Evolutionary conservation across 2,329 filamentous ascomycete genomes (phyloP), one percentile per base, ranked within the genome.

Genomic region (Phoma sp.): DNA sequence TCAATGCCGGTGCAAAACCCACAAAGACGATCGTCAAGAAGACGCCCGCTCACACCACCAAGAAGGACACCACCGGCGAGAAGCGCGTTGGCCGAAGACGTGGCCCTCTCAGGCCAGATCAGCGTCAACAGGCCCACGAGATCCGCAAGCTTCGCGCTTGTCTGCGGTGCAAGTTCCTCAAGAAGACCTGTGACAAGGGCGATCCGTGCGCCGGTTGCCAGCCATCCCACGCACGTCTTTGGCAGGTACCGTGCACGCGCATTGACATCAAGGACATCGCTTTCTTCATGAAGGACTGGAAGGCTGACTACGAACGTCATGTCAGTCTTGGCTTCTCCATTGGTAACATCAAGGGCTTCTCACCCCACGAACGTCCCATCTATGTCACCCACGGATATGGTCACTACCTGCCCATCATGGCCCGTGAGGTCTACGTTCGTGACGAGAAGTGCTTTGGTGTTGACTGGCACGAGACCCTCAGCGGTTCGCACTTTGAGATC

Each of bases 231-330:
- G 93, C 93, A 60, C 88, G 93, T 61, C 83, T 98, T 46, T 98
- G 93, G 93, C 93, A 97, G 78, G 93, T 98, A 37, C 93, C 93
- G 57, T 98, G 93, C 82, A 98, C 93, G 33, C 90, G 93, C 58
- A 96, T 97, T 71, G 93, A 97, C 76, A 98, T 98, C 82, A 97
- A 96, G 84, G 93, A 98, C 69, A 96, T 98, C 69, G 91, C 87
- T 36, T 96, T 96, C 77, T 98, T 98, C 82, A 95, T 97, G 91
- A 97, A 97, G 82, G 93, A 97, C 77, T 98, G 93, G 93, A 96
- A 93, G 79, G 93, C 92, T 37, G 93, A 98, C 75, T 96, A 95
- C 68, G 92, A 96, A 78, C 89, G 92, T 65, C 93, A 97, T 73
- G 85, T 95, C 65, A 90, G 86, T 60, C 86, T 91, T 53, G 91